Conservation (phyloP, 768 basidiomycete genomes). For the Mrakia blollopis region DNA sequence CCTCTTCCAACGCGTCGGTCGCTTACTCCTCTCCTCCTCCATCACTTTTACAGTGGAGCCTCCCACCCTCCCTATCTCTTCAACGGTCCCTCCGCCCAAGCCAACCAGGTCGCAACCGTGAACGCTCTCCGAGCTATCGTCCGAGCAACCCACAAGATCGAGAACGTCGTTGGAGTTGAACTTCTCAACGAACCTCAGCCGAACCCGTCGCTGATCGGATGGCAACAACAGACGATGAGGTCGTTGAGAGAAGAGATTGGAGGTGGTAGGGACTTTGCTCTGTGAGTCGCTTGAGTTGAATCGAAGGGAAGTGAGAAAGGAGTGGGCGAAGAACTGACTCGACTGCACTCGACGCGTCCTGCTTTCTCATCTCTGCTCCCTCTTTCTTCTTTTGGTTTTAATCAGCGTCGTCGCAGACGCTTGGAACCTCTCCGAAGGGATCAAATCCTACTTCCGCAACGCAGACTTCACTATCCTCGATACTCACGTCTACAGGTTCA, state of each 20-base stretch:
- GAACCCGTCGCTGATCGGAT: conserved; percentile 52
- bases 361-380: not conserved
- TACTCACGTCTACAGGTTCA: conserved; percentile 79
- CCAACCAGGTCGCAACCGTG: conserved; percentile 52
- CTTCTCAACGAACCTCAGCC: conserved; percentile 59
- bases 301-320: not conserved
- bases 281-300: conserved; percentile 43
- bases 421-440: conserved; percentile 56
- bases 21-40: not conserved
- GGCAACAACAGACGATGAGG: conserved; percentile 60
- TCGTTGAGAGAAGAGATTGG: conserved; percentile 47
- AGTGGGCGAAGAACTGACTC: not conserved
- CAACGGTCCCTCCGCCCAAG: conserved; percentile 44
- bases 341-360: not conserved
- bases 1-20: conserved; percentile 54
- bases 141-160: conserved; percentile 33
- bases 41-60: conserved; percentile 43
- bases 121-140: conserved; percentile 52
- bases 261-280: conserved; percentile 36
- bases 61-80: conserved; percentile 51
- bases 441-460: conserved; percentile 40
- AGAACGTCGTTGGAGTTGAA: conserved; percentile 45
- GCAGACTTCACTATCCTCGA: conserved; percentile 63
- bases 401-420: conserved; percentile 56
- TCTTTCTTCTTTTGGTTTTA: not conserved